Base-by-base conservation (phyloP, 1,139 yeast species). In the Blastobotrys elegans region DNA sequence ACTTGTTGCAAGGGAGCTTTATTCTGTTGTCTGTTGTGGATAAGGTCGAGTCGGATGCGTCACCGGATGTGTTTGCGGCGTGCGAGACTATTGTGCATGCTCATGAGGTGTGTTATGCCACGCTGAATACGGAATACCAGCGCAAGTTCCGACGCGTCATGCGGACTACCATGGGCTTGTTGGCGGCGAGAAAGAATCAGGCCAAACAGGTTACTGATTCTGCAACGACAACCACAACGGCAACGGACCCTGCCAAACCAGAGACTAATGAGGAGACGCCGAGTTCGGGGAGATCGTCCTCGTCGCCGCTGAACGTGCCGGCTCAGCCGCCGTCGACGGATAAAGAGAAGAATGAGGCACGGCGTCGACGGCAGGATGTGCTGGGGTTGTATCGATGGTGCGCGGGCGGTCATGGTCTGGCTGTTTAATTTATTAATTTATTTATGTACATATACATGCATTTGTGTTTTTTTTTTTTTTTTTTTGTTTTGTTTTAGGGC, bases 61-160 rank as follows among this genome's bases (percentile, higher is more conserved):
- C 63, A 21, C 60, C 59, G 21, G 67, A 62, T 30, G 63, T 64
- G 26, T 57, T 62, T 8, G 61, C 58, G 32, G 66, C 66, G 1
- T 59, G 66, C 43, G 66, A 63, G 46, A 55, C 59, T 5, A 53
- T 62, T 38, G 62, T 63, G 3, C 57, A 65, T 7, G 67, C 67
- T 2, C 67, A 63, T 42, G 67, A 63, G 42, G 66, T 62, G 6
- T 61, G 66, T 44, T 56, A 63, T 41, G 63, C 59, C 20, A 63
- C 66, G 3, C 53, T 63, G 29, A 62, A 55, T 43, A 63, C 67
- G 2, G 65, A 62, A 49, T 63, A 63, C 46, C 67, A 63, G 45
- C 56, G 65, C 20, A 62, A 61, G 38, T 62, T 63, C 44, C 39
- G 67, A 27, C 53, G 57, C 35, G 60, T 63, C 5, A 57, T 63